Evolutionary conservation across 768 basidiomycete genomes (phyloP), one percentile per base, ranked within the genome.

Genomic region (Hortiboletus flavorubellus): DNA sequence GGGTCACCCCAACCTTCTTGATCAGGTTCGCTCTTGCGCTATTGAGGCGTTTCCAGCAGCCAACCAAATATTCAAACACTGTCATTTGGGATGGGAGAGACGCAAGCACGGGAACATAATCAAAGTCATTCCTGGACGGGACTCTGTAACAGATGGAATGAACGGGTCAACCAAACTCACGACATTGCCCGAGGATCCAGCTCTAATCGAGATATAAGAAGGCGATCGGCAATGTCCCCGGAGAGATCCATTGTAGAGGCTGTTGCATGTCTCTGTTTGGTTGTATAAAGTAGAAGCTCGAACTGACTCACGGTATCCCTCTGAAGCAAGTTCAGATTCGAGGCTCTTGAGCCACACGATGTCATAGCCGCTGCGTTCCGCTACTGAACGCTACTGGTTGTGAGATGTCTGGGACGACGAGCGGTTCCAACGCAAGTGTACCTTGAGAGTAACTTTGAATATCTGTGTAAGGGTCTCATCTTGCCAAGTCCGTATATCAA

Each of bases 1-100:
- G 35, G 30, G 5, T 8, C 3, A 23, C 9, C 31, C 65, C 31
- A 40, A 86, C 90, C 82, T 83, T 89, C 66, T 86, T 91, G 42
- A 82, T 56, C 21, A 91, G 66, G 16, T 77, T 73, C 38, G 77
- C 71, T 55, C 78, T 76, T 14, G 78, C 78, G 8, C 72, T 59
- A 59, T 89, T 88, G 40, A 89, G 61, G n/a, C 95, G 82, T 72
- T 91, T 93, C 96, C 96, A 99, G 64, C 89, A 88, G 18, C 88
- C 88, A 9, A 92, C 80, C 23, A 99, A 78, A 68, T 93, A 98
- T 65, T 97, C 92, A 55, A 96, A 93, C 0, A 84, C 79, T 0
- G 95, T 93, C 69, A 93, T 85, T 51, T 85, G 72, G 8, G 81
- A 60, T 9, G 93, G 92, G 16, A 98, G 75, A 23, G 87, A 88